Base-by-base conservation (phyloP, 805 yeast genomes). In the Ogataea neopini region DNA sequence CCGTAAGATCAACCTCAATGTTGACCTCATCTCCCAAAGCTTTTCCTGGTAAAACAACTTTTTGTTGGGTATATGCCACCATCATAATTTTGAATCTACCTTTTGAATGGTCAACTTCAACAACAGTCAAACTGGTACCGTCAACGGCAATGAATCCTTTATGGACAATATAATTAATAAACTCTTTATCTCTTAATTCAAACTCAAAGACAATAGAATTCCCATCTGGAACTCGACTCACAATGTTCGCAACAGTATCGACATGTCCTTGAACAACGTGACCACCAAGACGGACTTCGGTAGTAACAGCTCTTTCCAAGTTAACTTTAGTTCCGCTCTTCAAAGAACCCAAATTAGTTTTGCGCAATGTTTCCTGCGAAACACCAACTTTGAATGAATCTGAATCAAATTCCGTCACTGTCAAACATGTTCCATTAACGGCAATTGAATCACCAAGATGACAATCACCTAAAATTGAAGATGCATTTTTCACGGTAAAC, bases 181-280 rank as follows among this genome's bases (percentile, higher is more conserved):
- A 75, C 42, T 79, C 75, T 15, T 63, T 57, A 51, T 89, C 94
- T 49, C 86, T 73, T 44, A 89, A 74, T 65, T 80, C 67, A 67
- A 92, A 91, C 3, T 88, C 85, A 64, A 82, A 86, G 3, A 84
- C 74, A 28, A 89, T 71, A 1, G 98, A 84, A 64, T 89, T 88
- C 1, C 82, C 86, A 60, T 91, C 97, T 1, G 77, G 69, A 8
- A 54, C 67, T 22, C 68, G 74, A 0, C 68, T 64, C 1, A 76
- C 74, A 33, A 92, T 84, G 29, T 64, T 66, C 2, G 97, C 97
- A 29, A 84, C 76, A 0, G 97, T 88, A 64, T 94, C 99, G 23
- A 94, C 89, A 70, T 94, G 99, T 5, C 99, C 99, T 61, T 94
- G 99, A 2, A 94, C 99, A 53, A 92, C 80, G 67, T 94, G 99